Base-by-base conservation (phyloP, 495 filamentous ascomycete species). In the Xylaria longipes region DNA sequence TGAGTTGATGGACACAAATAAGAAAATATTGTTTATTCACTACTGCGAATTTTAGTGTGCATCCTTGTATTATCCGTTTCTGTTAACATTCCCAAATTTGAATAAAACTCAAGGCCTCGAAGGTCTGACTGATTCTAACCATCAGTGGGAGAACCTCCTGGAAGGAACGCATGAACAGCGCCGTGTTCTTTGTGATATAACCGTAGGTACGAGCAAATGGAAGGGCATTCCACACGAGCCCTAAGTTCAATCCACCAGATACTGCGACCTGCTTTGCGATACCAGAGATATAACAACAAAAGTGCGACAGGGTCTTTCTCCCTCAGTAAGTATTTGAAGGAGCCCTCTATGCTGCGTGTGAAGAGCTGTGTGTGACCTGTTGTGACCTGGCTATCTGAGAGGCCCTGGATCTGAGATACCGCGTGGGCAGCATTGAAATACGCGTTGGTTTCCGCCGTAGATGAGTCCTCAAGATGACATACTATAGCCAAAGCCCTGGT, bases 241-340 rank as follows among this genome's bases (percentile, higher is more conserved):
- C 84, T 75, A 20, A 79, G 71, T 57, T 76, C 76, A 77, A 86
- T 78, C 79, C 80, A 87, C 85, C 84, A 86, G 65, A 80, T 75
- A 76, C 75, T 74, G 50, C 74, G 73, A 69, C 77, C 65, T 71
- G 74, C 76, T 73, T 83, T 84, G 17, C 73, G 65, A 62, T 84
- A 87, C 85, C 85, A 87, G 22, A 84, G 70, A 75, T 81, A 84
- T 0, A 87, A 75, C 73, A 87, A 73, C 71, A 87, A 71, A 0
- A 87, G 77, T 5, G 85, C 82, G 5, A 75, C 57, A 33, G 84
- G 82, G 43, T 86, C 83, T 70, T 72, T 84, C 29, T 64, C 25
- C 68, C 67, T 68, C 11, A 86, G 74, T 58, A 86, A 72, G 0
- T 54, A 52, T 74, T 80, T 71, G 52, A 83, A 86, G 8, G 31